Evolutionary conservation across 2,329 filamentous ascomycete species (phyloP), one percentile per base, ranked within the genome.

Genomic region (Penicillium expansum): DNA sequence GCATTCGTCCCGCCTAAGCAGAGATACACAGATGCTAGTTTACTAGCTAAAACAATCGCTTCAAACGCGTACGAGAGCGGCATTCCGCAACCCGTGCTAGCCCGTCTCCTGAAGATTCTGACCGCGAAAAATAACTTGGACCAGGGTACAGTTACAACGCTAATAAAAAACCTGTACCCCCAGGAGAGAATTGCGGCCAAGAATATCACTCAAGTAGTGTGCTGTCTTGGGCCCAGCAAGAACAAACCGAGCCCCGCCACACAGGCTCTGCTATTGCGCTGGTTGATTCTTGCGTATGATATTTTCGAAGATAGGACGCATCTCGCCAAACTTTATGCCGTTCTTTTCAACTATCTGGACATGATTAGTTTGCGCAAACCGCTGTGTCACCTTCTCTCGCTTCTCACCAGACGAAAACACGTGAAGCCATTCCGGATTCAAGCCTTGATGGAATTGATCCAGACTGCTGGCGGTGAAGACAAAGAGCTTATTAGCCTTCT

Each of bases 391-490:
- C 74, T 96, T 35, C 79, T 96, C 22, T 91, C 89, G 4, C 74
- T 93, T 30, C 85, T 93, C 45, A 95, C 91, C 44, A 81, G 90
- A 55, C 85, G 91, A 55, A 91, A 86, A 68, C 91, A 96, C 74
- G 91, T 96, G 43, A 86, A 88, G 61, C 90, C 90, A 2, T 92
- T 91, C 69, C 83, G 91, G 57, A 92, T 96, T 57, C 90, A 95
- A 69, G 79, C 85, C 42, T 77, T 95, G 5, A 79, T 83, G 67
- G 80, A 82, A 57, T 65, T 82, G 20, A 75, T 79, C 42, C 76
- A 74, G 38, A 73, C 72, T 62, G 71, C 77, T 16, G 78, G 78
- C 1, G 87, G 87, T 18, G 88, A 89, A 67, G 91, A 96, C 55
- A 88, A 87, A 48, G 83, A 86, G 50, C 77, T 96, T 35, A 81